Evolutionary conservation across 202 grass and related monocot species (phyloP), one percentile per base, ranked within the genome.

Genomic region (Sporobolus alterniflorus): DNA sequence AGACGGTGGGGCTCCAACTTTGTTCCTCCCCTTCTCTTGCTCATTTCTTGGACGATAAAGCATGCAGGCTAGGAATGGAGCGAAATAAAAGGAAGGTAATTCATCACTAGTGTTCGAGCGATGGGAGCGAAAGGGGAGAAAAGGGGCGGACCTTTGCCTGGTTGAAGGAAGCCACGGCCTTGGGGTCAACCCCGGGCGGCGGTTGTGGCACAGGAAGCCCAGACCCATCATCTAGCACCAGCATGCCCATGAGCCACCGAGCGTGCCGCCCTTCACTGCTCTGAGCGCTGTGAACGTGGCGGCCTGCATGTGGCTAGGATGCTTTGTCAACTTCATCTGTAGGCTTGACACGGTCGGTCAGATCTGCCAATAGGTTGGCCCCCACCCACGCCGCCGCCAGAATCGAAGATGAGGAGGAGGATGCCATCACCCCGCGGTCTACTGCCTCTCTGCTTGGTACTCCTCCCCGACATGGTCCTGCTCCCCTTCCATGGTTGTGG

Each of bases 211-310:
- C 59, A 44, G 96, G 85, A 79, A 92, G 59, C 18, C 70, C 77
- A 40, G 93, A 32, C 26, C 84, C 88, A 12, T 28, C 78, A 39
- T 91, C 92, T 21, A 87, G 82, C 32, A 91, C 69, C 16, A 98
- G 83, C 6, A 93, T 93, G 26, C 96, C 96, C 89, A 95, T 95
- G 50, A 98, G 79, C 41, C 92, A 28, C 96, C 96, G 28, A 98
- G 94, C 56, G 91, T 87, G 34, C 39, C 93, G 26, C 96, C 96
- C 84, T 98, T 92, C 82, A 92, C 87, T 39, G 89, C 96, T 40
- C 89, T 89, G 65, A 80, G 78, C 15, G 85, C 93, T n/a, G 96
- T 95, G 69, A 77, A 67, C 24, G 93, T 85, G 51, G 83, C 87
- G 30, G 91, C 96, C 87, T 95, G 92, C 32, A 95, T 56, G 29